Base-by-base conservation (phyloP, 2,329 filamentous ascomycete genomes). In the Stagonosporopsis chrysanthemi region DNA sequence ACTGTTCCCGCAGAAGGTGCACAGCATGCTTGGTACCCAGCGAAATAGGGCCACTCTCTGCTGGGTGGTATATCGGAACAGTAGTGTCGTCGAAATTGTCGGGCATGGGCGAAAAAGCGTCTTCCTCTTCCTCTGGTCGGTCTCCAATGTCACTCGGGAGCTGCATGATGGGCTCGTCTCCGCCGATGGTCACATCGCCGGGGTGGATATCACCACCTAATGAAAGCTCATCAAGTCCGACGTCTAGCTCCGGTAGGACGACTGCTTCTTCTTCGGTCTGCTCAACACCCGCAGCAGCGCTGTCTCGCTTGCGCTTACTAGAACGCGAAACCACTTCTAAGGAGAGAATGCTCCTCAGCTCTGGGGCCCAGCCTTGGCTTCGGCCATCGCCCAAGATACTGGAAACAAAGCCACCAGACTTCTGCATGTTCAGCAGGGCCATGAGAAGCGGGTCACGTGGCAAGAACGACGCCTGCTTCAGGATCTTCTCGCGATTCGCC, bases 21-120 rank as follows among this genome's bases (percentile, higher is more conserved):
- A 99, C 96, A 31, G 95, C 95, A 71, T 97, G 93, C 78, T 96
- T 95, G 11, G 95, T 99, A 58, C 92, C 93, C 17, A 96, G 79
- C 0, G 93, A 97, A 8, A 98, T 89, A 0, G 92, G 90, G 0
- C 92, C 92, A 62, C 87, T 91, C 63, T 97, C 92, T 28, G 88
- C 87, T 11, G 92, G 91, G 70, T 95, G 90, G 4, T 93, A 85
- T 3, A 91, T 78, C 11, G 91, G 89, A 23, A 85, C 86, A 35
- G 87, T 88, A 0, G 91, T 94, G 40, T 92, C 90, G 67, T 97
- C 91, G 67, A 95, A 91, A 29, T 86, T 85, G 14, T 90, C 75
- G 5, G 74, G 69, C 15, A 70, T 64, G 23, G 71, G 74, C 12
- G 71, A 76, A 49, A 72, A 70, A n/a, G 61, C 67, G 36, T 75